Evolutionary conservation across 1,284 basidiomycete species (phyloP).

Genomic region (Laetiporus sulphureus): DNA sequence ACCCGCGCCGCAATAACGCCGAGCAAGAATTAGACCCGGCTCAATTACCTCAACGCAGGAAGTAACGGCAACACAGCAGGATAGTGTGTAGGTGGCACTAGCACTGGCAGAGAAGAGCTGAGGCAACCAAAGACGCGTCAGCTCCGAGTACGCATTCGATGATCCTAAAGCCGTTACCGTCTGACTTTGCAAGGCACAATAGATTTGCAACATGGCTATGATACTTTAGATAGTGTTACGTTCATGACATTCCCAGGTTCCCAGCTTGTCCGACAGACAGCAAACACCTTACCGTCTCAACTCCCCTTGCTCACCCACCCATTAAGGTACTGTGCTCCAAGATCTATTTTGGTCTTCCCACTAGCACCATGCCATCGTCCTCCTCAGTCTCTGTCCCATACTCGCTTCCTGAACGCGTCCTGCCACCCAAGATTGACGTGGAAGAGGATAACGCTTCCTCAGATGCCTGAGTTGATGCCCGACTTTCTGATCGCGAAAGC

Average conservation of each 20-base stretch:
- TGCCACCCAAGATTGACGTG: conserved; percentile 21
- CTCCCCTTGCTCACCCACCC: too few relatives aligned
- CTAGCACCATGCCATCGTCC: conserved; percentile 74
- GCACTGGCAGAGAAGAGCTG: too few relatives aligned
- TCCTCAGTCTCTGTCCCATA: conserved; percentile 67
- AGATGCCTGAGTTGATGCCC: conserved; percentile 27
- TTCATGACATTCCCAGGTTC: not conserved
- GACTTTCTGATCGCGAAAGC: conserved; percentile 22
- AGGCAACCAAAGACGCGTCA: too few relatives aligned
- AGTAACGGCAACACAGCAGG: too few relatives aligned
- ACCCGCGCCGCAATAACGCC: too few relatives aligned
- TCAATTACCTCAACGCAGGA: too few relatives aligned
- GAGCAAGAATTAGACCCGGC: too few relatives aligned
- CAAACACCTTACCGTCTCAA: not conserved
- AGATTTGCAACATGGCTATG: too few relatives aligned
- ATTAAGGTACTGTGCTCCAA: not conserved
- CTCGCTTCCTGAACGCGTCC: conserved; percentile 42
- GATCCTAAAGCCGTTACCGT: too few relatives aligned
- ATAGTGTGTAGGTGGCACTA: too few relatives aligned
- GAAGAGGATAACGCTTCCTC: conserved; percentile 34
- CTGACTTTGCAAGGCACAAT: too few relatives aligned
- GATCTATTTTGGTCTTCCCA: conserved; percentile 45
- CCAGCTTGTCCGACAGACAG: not conserved
- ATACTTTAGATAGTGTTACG: not conserved
- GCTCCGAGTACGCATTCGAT: too few relatives aligned